These are phyloP conservation scores for Nakazawaea ambrosiae DNA, from an alignment of 805 yeast genomes.

Conservation along the genomic window DNA sequence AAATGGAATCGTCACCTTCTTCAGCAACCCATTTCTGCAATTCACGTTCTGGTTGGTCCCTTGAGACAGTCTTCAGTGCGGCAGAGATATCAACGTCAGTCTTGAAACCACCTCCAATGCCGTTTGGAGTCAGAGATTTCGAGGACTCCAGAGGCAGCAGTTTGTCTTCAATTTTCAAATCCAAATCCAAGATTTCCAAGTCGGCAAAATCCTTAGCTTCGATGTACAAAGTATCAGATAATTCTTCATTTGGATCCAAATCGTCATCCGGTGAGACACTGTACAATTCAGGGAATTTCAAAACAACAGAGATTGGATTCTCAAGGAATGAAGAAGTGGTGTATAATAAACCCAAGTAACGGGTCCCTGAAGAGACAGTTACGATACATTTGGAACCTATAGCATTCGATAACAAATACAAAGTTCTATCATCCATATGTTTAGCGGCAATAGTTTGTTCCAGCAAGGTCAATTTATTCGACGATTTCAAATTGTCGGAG, in stretches of 20 bases:
- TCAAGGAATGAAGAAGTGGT: constrained; percentile 36
- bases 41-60: constrained; percentile 53
- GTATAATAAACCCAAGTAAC: constrained; percentile 50
- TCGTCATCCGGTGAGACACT: constrained; percentile 27
- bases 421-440: constrained; percentile 47
- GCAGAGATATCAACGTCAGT: constrained; percentile 85
- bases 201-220: constrained; percentile 45
- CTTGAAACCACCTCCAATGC: too few relatives aligned
- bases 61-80: constrained; percentile 21
- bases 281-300: constrained; percentile 42
- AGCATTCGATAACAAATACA: constrained; percentile 48
- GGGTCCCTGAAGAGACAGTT: constrained; percentile 55
- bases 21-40: constrained; percentile 85
- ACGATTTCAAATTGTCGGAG: constrained; percentile 20
- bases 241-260: constrained; percentile 25
- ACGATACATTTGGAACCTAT: constrained; percentile 52
- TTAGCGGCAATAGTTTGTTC: constrained; percentile 22
- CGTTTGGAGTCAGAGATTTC: constrained; percentile 13
- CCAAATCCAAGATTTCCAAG: constrained; percentile 35
- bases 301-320: constrained; percentile 42
- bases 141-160: constrained; percentile 11
- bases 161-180: constrained; percentile 17
- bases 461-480: constrained; percentile 15
- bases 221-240: constrained; percentile 39
- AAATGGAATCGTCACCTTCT: constrained; percentile 20